These are phyloP conservation scores for Papiliotrema fonsecae DNA, from an alignment of 1,284 basidiomycete species.

Conservation along the genomic window DNA sequence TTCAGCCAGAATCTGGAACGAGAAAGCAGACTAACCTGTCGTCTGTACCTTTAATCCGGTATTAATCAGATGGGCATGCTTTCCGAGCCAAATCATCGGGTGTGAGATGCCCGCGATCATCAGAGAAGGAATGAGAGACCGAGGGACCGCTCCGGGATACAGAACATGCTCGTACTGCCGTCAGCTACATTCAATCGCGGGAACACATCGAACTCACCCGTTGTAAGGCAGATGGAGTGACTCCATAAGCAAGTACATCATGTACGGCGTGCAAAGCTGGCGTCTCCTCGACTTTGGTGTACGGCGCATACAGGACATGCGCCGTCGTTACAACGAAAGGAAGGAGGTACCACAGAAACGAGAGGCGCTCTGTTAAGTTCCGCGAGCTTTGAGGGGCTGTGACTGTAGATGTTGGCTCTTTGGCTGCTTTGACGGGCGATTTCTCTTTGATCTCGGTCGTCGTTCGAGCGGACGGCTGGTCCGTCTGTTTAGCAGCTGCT, in stretches of 20 bases:
- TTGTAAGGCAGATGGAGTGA: not conserved
- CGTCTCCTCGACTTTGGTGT: conserved; percentile 95
- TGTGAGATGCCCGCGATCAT: conserved; percentile 49
- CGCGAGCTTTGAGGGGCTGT: not conserved
- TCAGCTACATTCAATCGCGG: not conserved
- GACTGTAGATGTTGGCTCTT: not conserved
- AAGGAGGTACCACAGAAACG: not conserved
- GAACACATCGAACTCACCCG: not conserved
- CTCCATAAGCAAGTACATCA: not conserved
- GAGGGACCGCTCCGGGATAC: conserved; percentile 6
- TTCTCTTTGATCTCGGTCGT: not conserved
- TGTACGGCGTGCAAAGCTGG: conserved; percentile 79
- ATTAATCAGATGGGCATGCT: too few species aligned
- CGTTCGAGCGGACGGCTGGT: too few species aligned
- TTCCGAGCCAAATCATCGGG: too few species aligned
- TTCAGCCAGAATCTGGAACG: conserved; percentile 25
- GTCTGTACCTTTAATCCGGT: conserved; percentile 1
- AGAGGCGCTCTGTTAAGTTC: not conserved
- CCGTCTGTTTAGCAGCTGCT: too few species aligned
- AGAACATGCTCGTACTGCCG: conserved; percentile 3
- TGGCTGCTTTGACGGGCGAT: not conserved
- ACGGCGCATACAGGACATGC: conserved; percentile 75
- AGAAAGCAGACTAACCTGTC: not conserved
- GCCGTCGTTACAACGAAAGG: not conserved
- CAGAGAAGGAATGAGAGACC: conserved; percentile 53